phyloP scores from a whole-genome alignment of 129 eudicot species.

The Helianthus tuberosus region DNA sequence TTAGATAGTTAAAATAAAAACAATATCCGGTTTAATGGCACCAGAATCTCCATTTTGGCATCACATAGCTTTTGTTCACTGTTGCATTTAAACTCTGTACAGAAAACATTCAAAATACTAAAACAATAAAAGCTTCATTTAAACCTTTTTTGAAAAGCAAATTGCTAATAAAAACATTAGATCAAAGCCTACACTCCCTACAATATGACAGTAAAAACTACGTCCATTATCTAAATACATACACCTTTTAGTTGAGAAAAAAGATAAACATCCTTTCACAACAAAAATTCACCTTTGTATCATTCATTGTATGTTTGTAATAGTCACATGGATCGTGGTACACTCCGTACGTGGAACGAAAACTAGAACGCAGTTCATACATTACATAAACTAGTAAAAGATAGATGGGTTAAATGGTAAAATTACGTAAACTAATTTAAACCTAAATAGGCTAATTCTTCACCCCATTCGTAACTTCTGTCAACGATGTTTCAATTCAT shows the following conservation, averaged over 20 bases:
- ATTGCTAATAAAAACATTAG: neutral
- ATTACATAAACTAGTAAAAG: too few relatives aligned
- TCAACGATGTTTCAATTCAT: too few relatives aligned
- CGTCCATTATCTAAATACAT: neutral
- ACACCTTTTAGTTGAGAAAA: neutral
- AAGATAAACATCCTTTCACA: neutral
- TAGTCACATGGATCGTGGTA: too few relatives aligned
- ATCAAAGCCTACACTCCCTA: conserved; percentile 7
- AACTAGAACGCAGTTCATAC: too few relatives aligned
- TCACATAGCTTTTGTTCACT: neutral
- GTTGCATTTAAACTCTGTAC: neutral
- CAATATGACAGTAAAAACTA: neutral
- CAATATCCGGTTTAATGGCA: neutral
- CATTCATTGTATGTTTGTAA: neutral
- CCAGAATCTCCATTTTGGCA: conserved; percentile 1
- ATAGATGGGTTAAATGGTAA: too few relatives aligned
- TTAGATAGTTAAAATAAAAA: neutral
- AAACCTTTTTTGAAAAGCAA: neutral
- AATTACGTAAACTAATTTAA: too few relatives aligned
- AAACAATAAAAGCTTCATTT: neutral
- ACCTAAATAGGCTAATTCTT: too few relatives aligned
- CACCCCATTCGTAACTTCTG: too few relatives aligned
- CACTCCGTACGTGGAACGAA: too few relatives aligned
- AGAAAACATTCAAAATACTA: conserved; percentile 1
- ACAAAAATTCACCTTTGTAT: neutral